Conservation (phyloP, 2,329 filamentous ascomycete genomes). For the Aotearoamyces nothofagi region DNA sequence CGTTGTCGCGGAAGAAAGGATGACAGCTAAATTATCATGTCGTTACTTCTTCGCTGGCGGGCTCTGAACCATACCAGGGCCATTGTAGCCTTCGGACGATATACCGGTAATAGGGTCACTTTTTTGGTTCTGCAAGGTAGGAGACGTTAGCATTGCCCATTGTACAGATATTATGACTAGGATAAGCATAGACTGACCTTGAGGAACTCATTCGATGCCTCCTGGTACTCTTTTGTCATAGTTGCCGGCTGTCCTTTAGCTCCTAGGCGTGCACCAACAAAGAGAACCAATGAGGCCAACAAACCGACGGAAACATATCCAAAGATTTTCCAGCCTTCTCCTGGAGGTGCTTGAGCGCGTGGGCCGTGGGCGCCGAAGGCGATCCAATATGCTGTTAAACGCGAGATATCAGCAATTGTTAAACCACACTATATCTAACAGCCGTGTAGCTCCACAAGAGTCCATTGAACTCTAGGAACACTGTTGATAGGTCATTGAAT, state of each 20-base stretch:
- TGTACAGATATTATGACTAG: slow-evolving; percentile 1
- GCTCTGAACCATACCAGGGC: slow-evolving; percentile 61
- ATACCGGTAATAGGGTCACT: slow-evolving; percentile 79
- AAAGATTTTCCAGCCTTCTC: slow-evolving; percentile 68
- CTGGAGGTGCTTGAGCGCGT: slow-evolving; percentile 67
- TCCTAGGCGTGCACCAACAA: slow-evolving; percentile 55
- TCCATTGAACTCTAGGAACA: no score
- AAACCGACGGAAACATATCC: slow-evolving; percentile 58
- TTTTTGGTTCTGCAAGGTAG: slow-evolving; percentile 51
- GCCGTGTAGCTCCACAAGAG: slow-evolving; percentile 10
- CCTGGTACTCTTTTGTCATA: slow-evolving; percentile 96
- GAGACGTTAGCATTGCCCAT: slow-evolving; percentile 6
- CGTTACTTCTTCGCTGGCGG: slow-evolving; percentile 13
- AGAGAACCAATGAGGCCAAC: slow-evolving; percentile 51
- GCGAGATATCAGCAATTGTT: slow-evolving; percentile 18
- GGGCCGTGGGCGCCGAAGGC: slow-evolving; percentile 95
- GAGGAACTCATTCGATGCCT: slow-evolving; percentile 86
- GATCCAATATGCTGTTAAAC: slow-evolving; percentile 84
- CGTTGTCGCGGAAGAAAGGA: no score
- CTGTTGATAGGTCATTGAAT: no score
- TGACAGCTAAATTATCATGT: no score
- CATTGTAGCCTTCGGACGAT: slow-evolving; percentile 62
- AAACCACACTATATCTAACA: slow-evolving; percentile 8
- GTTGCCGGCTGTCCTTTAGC: slow-evolving; percentile 63
- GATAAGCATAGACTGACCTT: slow-evolving; percentile 46